Conservation (phyloP, 2,329 filamentous ascomycete species). For the Aspergillus bombycis region DNA sequence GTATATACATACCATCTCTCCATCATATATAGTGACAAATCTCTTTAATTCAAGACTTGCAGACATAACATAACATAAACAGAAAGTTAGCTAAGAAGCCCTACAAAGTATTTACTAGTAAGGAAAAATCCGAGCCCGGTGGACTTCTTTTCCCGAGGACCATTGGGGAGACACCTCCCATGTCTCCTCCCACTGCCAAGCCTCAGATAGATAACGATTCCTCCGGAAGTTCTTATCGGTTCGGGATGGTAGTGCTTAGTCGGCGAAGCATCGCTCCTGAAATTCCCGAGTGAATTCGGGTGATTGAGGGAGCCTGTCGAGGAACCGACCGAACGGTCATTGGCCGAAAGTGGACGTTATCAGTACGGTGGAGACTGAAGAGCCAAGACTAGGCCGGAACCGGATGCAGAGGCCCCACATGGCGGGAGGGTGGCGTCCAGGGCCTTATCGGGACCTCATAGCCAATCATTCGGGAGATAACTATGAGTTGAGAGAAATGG, state of each 20-base stretch:
- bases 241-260: neutral
- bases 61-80: neutral
- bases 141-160: too few species aligned
- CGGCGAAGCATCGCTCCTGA: conserved; percentile 6
- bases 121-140: neutral
- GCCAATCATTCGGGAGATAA: conserved; percentile 19
- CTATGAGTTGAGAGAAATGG: conserved; percentile 24
- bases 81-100: too few species aligned
- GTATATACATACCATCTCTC: too few species aligned
- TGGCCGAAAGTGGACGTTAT: conserved; percentile 21
- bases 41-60: neutral
- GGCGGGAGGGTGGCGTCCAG: conserved; percentile 18
- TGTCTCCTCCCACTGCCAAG: neutral
- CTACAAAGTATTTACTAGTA: too few species aligned
- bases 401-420: conserved; percentile 12
- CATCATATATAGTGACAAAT: too few species aligned
- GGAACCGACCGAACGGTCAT: conserved; percentile 11
- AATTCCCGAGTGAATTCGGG: conserved; percentile 18
- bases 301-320: conserved; percentile 11
- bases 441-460: conserved; percentile 22
- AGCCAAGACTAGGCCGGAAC: conserved; percentile 11
- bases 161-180: too few species aligned
- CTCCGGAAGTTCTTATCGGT: neutral
- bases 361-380: conserved; percentile 15
- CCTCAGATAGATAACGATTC: neutral